Percentiles rank a stretch among this genome's conserved stretches.
Conservation (phyloP, 2,329 filamentous ascomycete genomes). For the Verruconis gallopava region DNA sequence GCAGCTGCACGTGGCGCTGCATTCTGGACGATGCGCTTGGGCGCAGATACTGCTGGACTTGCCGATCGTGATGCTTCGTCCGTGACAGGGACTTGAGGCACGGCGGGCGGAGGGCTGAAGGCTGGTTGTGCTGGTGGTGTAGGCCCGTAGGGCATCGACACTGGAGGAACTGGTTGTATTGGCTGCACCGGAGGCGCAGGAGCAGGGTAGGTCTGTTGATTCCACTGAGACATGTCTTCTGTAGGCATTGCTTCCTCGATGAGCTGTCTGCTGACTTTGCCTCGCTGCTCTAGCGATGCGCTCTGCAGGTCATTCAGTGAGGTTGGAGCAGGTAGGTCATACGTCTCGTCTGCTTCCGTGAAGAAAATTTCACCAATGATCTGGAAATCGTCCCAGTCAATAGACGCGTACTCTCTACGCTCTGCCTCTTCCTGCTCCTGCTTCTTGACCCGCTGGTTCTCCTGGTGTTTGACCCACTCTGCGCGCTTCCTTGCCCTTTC, state of each 20-base stretch:
- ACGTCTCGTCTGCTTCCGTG: constrained; percentile 73
- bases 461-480: constrained; percentile 75
- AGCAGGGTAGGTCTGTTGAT: constrained; percentile 14
- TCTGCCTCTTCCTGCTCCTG: constrained; percentile 80
- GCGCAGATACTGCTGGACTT: constrained; percentile 51
- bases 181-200: constrained; percentile 18
- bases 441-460: constrained; percentile 74
- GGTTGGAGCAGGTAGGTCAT: constrained; percentile 76
- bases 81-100: constrained; percentile 12
- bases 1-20: constrained; percentile 78
- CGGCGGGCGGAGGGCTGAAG: constrained; percentile 11
- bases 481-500: constrained; percentile 72
- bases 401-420: constrained; percentile 62
- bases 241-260: constrained; percentile 91
- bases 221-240: constrained; percentile 27
- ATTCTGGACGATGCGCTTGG: constrained; percentile 74
- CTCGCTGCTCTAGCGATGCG: constrained; percentile 88
- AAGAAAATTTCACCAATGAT: constrained; percentile 93
- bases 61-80: constrained; percentile 45
- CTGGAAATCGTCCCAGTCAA: constrained; percentile 97
- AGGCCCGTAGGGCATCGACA: constrained; percentile 16
- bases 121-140: constrained; percentile 20
- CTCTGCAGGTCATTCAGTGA: constrained; percentile 86
- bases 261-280: constrained; percentile 64
- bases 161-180: constrained; percentile 13